phyloP scores from a whole-genome alignment of 768 basidiomycete species.

The Porphyrellus cyaneotinctus region DNA sequence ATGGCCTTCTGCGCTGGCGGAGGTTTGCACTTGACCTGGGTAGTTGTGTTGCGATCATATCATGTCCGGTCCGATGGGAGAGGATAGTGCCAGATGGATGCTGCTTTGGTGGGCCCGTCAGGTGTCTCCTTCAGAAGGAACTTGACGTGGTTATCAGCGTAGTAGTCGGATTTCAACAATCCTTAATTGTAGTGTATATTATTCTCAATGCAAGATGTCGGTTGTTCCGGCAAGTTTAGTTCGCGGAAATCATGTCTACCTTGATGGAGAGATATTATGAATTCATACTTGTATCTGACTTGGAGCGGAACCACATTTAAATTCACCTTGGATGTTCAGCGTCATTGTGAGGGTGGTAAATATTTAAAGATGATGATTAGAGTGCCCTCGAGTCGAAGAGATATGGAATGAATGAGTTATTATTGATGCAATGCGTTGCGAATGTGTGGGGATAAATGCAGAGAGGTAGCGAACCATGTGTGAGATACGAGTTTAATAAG shows the following conservation, averaged over 20 bases:
- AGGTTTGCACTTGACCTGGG: conserved; percentile 48
- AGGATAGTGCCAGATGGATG: conserved; percentile 15
- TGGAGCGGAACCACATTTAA: neutral
- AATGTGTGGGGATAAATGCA: neutral
- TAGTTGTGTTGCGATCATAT: conserved; percentile 42
- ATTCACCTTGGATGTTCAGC: neutral
- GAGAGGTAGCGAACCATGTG: neutral
- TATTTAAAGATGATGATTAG: neutral
- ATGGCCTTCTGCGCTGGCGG: conserved; percentile 29
- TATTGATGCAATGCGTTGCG: neutral
- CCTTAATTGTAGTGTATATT: conserved; percentile 37
- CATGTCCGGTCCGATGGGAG: conserved; percentile 23
- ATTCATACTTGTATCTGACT: neutral
- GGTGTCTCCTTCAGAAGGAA: conserved; percentile 26
- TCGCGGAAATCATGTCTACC: neutral
- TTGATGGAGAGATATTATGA: no score
- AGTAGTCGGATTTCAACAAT: conserved; percentile 81
- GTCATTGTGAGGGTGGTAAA: neutral
- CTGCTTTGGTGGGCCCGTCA: conserved; percentile 23
- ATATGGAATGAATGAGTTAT: neutral
- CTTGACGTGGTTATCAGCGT: conserved; percentile 34
- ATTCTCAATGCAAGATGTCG: conserved; percentile 8
- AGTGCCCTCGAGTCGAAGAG: neutral
- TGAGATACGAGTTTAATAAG: neutral
- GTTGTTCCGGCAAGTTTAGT: neutral